phyloP scores from a whole-genome alignment of 73 alveolate genomes.

The Uronychia setigera region DNA sequence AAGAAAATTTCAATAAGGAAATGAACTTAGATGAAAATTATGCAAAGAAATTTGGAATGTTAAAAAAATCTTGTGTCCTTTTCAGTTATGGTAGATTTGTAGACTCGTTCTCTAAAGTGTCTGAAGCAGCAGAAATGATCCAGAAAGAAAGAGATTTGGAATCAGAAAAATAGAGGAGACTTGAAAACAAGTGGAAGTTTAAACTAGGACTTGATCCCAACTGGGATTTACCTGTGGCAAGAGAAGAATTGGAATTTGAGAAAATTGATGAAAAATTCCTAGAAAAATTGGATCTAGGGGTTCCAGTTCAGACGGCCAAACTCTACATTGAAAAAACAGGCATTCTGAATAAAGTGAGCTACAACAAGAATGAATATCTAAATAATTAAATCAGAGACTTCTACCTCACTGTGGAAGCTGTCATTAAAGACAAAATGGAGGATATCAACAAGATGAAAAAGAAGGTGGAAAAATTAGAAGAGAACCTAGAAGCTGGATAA shows the following conservation, averaged over 20 bases:
- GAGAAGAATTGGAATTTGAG: slow-evolving; percentile 26
- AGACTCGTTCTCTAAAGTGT: slow-evolving; percentile 47
- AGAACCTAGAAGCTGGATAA: slow-evolving; percentile 51
- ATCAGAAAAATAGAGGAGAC: not conserved
- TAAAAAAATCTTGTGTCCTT: slow-evolving; percentile 60
- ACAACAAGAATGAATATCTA: slow-evolving; percentile 62
- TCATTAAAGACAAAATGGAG: slow-evolving; percentile 50
- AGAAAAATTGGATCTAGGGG: slow-evolving; percentile 40
- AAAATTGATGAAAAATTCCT: slow-evolving; percentile 59
- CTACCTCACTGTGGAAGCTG: slow-evolving; percentile 54
- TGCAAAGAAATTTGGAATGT: slow-evolving; percentile 55
- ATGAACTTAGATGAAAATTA: slow-evolving; percentile 45
- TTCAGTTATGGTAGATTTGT: slow-evolving; percentile 47
- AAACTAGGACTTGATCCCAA: slow-evolving; percentile 52
- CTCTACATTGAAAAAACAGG: slow-evolving; percentile 55
- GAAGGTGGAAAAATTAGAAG: slow-evolving; percentile 76
- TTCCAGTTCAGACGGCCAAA: slow-evolving; percentile 27
- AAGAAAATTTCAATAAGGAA: not conserved
- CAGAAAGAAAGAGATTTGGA: slow-evolving; percentile 39
- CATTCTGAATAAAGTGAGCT: slow-evolving; percentile 43
- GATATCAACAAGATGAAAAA: slow-evolving; percentile 75
- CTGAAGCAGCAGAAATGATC: slow-evolving; percentile 50
- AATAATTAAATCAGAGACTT: slow-evolving; percentile 62
- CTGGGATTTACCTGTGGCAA: slow-evolving; percentile 46
- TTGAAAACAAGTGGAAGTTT: slow-evolving; percentile 60